A percentile compares a stretch with the other conserved stretches of the same genome.
These are phyloP conservation scores for Starmera caribaea DNA, from an alignment of 805 yeast genomes.

Conservation along the genomic window DNA sequence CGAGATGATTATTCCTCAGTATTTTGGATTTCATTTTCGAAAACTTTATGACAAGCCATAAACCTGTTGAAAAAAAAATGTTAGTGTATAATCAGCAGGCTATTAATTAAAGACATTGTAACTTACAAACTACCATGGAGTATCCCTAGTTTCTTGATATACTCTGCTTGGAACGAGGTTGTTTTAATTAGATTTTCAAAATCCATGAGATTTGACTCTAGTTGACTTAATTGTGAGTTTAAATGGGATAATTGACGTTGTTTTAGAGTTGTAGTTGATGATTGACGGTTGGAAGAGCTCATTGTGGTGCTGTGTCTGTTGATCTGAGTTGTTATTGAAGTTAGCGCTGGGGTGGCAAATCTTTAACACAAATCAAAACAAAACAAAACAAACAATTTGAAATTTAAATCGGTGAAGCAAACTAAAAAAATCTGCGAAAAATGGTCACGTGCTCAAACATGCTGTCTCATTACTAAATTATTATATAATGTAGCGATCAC, in stretches of 20 bases:
- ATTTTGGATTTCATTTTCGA: slow-evolving; percentile 15
- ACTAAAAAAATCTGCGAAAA: too few relatives aligned
- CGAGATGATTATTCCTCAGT: slow-evolving; percentile 1
- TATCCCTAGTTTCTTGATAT: slow-evolving; percentile 43
- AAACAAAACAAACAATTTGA: background rate
- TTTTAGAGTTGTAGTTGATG: slow-evolving; percentile 14
- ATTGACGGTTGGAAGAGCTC: slow-evolving; percentile 12
- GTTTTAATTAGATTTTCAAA: slow-evolving; percentile 40
- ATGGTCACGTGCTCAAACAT: too few relatives aligned
- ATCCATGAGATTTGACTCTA: slow-evolving; percentile 47
- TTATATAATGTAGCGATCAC: too few relatives aligned
- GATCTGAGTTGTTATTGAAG: background rate
- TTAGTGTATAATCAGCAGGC: too few relatives aligned
- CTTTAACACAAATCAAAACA: background rate
- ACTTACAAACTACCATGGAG: slow-evolving; percentile 47
- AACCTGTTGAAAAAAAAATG: slow-evolving; percentile 3
- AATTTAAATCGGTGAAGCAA: too few relatives aligned
- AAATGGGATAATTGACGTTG: slow-evolving; percentile 41
- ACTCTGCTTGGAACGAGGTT: slow-evolving; percentile 42
- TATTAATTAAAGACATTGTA: too few relatives aligned
- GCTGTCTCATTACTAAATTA: too few relatives aligned
- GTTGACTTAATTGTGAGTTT: slow-evolving; percentile 41
- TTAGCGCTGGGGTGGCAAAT: background rate
- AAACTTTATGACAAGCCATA: slow-evolving; percentile 20
- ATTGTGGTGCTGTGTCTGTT: slow-evolving; percentile 4